A percentile compares a stretch with the other conserved stretches of the same genome.
Evolutionary conservation across 495 filamentous ascomycete species (phyloP).

Genomic region (Xylaria nigripes): DNA sequence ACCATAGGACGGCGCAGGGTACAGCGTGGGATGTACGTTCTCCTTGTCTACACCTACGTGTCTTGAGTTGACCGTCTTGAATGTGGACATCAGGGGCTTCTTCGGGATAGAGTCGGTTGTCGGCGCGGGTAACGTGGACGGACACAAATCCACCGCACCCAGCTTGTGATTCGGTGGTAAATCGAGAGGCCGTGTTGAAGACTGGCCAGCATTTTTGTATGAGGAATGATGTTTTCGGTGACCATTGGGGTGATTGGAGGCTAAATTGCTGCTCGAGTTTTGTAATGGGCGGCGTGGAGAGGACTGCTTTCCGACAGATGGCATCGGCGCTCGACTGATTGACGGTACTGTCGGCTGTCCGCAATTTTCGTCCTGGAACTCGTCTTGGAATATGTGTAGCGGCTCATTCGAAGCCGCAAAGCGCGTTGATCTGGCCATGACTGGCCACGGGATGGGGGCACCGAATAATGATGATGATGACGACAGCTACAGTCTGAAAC

Average conservation of each 20-base stretch:
- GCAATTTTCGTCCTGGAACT: constrained; percentile 31
- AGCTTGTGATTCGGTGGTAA: constrained; percentile 39
- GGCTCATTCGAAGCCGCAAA: constrained; percentile 42
- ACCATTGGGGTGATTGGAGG: constrained; percentile 48
- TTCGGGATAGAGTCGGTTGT: constrained; percentile 83
- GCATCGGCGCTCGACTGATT: constrained; percentile 46
- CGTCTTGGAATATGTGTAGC: constrained; percentile 58
- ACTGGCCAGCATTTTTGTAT: constrained; percentile 37
- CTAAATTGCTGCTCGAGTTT: constrained; percentile 42
- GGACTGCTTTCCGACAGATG: constrained; percentile 33
- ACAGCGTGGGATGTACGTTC: constrained; percentile 47
- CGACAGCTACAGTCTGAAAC: constrained; percentile 6
- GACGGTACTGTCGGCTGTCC: constrained; percentile 34
- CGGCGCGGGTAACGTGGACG: constrained; percentile 54
- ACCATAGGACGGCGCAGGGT: constrained; percentile 43
- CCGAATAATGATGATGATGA: constrained; percentile 7
- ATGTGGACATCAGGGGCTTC: constrained; percentile 55
- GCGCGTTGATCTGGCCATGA: constrained; percentile 54
- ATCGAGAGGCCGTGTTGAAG: constrained; percentile 32
- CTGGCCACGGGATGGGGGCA: constrained; percentile 13
- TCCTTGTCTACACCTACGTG: constrained; percentile 67
- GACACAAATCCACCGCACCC: constrained; percentile 60
- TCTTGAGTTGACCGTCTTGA: constrained; percentile 54
- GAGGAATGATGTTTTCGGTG: constrained; percentile 52
- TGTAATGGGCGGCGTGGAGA: constrained; percentile 41